phyloP scores from a whole-genome alignment of 352 stramenopile genomes.

The Thalassiosira hispida region DNA sequence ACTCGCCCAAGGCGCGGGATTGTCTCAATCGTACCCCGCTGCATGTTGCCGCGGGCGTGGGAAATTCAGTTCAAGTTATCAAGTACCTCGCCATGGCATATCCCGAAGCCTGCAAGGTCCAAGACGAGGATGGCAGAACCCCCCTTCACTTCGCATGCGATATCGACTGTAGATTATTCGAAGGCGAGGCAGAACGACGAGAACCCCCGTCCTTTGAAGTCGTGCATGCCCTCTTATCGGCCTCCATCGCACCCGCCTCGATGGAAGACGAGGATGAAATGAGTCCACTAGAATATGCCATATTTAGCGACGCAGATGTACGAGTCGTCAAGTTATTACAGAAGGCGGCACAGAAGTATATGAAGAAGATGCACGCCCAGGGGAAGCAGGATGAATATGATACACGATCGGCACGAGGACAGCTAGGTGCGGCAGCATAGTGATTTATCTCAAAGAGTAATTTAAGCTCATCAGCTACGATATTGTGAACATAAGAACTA shows the following conservation, averaged over 20 bases:
- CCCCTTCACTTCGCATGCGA: constrained; percentile 54
- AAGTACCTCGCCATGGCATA: constrained; percentile 10
- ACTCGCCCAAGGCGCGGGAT: constrained; percentile 10
- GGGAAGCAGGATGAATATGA: neutral
- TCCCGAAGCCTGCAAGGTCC: constrained; percentile 37
- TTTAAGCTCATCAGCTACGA: too few relatives aligned
- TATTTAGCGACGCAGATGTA: constrained; percentile 35
- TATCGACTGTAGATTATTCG: constrained; percentile 42
- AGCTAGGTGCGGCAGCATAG: constrained; percentile 1
- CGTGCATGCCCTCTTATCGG: constrained; percentile 23
- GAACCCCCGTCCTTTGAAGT: constrained; percentile 22
- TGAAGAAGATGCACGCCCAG: constrained; percentile 14
- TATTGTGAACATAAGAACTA: too few relatives aligned
- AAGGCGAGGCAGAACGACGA: constrained; percentile 13
- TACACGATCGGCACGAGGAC: neutral
- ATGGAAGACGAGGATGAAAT: constrained; percentile 49
- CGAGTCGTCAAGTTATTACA: constrained; percentile 50
- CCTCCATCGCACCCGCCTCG: constrained; percentile 5
- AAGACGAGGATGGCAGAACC: constrained; percentile 47
- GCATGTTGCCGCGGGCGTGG: constrained; percentile 39
- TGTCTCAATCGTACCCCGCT: constrained; percentile 44
- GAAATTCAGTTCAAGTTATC: constrained; percentile 23
- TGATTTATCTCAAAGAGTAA: too few relatives aligned
- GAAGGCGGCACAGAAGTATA: constrained; percentile 42
- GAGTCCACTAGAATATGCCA: constrained; percentile 50